Evolutionary conservation across 2,329 filamentous ascomycete genomes (phyloP).

Genomic region (Colletotrichum acutatum): DNA sequence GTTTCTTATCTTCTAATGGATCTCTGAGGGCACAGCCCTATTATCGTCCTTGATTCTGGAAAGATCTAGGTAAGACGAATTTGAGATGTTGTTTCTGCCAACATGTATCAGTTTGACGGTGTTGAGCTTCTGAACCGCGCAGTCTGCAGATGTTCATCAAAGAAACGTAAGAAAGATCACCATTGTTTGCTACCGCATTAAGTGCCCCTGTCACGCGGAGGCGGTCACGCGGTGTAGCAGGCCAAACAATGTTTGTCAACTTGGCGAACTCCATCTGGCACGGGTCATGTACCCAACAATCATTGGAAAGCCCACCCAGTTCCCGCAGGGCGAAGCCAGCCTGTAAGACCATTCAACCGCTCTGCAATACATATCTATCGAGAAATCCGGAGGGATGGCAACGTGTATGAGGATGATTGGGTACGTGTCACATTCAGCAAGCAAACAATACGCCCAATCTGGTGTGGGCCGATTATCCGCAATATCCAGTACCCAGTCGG

Average conservation of each 20-base stretch:
- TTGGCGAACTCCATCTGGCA: not conserved
- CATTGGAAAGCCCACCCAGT: not conserved
- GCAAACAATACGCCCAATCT: not conserved
- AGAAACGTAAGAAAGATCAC: not conserved
- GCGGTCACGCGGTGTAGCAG: not conserved
- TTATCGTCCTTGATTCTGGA: too few species aligned
- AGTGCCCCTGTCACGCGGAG: not conserved
- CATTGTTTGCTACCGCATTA: not conserved
- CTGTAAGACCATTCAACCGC: not conserved
- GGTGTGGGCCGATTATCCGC: not conserved
- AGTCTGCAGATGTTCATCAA: not conserved
- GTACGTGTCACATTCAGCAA: not conserved
- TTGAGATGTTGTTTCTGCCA: too few species aligned
- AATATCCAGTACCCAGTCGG: not conserved
- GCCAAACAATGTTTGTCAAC: not conserved
- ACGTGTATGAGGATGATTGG: not conserved
- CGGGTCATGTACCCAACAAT: too few species aligned
- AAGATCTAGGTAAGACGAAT: too few species aligned
- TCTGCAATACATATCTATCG: not conserved
- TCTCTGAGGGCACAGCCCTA: too few species aligned
- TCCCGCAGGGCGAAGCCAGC: not conserved
- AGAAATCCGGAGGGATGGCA: not conserved
- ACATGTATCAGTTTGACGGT: too few species aligned
- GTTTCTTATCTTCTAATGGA: too few species aligned
- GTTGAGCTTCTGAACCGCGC: too few species aligned